These are phyloP conservation scores for Colletotrichum nymphaeae DNA, from an alignment of 2,329 filamentous ascomycete species.

Conservation along the genomic window DNA sequence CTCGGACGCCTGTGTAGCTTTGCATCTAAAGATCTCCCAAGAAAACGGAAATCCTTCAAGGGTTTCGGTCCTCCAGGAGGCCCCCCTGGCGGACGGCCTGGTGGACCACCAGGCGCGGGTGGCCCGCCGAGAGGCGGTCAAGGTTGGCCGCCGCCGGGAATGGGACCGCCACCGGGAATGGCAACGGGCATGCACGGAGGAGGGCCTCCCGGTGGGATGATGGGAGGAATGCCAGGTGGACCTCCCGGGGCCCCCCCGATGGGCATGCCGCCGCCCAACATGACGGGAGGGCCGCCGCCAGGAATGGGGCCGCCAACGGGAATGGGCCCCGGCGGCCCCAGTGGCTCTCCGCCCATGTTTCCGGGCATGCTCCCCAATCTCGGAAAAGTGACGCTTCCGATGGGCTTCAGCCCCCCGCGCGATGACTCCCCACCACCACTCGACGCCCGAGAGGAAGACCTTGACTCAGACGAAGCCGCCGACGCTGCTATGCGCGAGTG, in stretches of 20 bases:
- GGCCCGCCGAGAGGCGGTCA: constrained; percentile 18
- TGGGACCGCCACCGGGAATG: constrained; percentile 17
- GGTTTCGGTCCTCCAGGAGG: constrained; percentile 55
- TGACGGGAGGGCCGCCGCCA: constrained; percentile 21
- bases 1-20: constrained; percentile 85
- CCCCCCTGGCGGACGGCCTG: background rate
- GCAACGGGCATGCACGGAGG: background rate
- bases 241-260: constrained; percentile 9
- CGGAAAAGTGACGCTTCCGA: constrained; percentile 61
- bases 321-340: constrained; percentile 37
- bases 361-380: constrained; percentile 67
- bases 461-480: constrained; percentile 73
- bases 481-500: constrained; percentile 82
- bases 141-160: constrained; percentile 17
- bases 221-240: constrained; percentile 10
- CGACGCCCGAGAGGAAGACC: constrained; percentile 54
- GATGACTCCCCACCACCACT: constrained; percentile 53
- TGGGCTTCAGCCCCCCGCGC: constrained; percentile 65
- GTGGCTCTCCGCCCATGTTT: constrained; percentile 59
- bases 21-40: constrained; percentile 77
- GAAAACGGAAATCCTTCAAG: constrained; percentile 79
- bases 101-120: constrained; percentile 44
- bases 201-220: background rate
- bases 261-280: constrained; percentile 11
- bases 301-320: constrained; percentile 22